Conservation (phyloP, 1,139 yeast species). For the Sugiyamaella novakii region DNA sequence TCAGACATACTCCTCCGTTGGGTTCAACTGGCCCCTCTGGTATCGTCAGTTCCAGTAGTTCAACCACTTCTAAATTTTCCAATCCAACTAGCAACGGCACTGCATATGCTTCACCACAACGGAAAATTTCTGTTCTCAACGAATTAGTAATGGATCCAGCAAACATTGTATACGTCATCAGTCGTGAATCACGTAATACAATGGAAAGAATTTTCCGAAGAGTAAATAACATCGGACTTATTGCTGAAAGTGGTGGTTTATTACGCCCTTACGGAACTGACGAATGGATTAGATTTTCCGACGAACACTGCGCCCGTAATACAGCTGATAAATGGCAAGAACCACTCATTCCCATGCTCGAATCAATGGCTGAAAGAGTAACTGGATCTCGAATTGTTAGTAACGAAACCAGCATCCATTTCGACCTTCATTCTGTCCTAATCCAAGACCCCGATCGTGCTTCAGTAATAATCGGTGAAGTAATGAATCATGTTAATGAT, state of each 20-base stretch:
- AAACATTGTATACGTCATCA: slow-evolving; percentile 71
- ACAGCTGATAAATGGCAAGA: slow-evolving; percentile 63
- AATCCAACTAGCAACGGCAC: slow-evolving; percentile 15
- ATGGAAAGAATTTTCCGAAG: slow-evolving; percentile 70
- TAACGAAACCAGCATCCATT: slow-evolving; percentile 74
- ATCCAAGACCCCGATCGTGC: slow-evolving; percentile 72
- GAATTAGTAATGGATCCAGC: slow-evolving; percentile 54
- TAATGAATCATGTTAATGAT: slow-evolving; percentile 82
- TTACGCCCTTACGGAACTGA: slow-evolving; percentile 46
- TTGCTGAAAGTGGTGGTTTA: slow-evolving; percentile 88
- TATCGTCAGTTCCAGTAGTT: neutral
- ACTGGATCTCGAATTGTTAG: slow-evolving; percentile 76
- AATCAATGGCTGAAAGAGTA: slow-evolving; percentile 71
- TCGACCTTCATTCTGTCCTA: slow-evolving; percentile 47
- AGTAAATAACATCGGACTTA: slow-evolving; percentile 70
- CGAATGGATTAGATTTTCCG: slow-evolving; percentile 68
- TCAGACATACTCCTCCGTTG: slow-evolving; percentile 5
- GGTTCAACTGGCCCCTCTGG: neutral
- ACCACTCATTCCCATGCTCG: slow-evolving; percentile 59
- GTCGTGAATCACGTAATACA: slow-evolving; percentile 62
- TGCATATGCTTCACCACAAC: slow-evolving; percentile 38
- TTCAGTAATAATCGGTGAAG: slow-evolving; percentile 73
- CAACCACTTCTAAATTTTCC: slow-evolving; percentile 1
- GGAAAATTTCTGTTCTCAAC: slow-evolving; percentile 44
- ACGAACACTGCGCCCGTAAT: slow-evolving; percentile 40